Evolutionary conservation across 192 early-diverging fungal genomes (phyloP).

Genomic region (Backusella australiensis): DNA sequence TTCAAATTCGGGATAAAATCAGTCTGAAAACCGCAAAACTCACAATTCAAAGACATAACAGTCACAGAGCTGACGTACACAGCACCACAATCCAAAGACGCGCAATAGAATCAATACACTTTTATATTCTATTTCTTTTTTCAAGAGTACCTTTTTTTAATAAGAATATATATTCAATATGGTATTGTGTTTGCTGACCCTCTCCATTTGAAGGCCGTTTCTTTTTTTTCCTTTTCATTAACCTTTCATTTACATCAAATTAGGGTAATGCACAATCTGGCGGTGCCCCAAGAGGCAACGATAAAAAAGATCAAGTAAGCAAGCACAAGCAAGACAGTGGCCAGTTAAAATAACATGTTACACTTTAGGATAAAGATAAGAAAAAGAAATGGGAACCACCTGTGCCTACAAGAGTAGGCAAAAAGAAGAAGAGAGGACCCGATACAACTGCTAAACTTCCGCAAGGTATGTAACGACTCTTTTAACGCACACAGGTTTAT

Average conservation of each 20-base stretch:
- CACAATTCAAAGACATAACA: not conserved
- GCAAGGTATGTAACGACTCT: conserved; percentile 51
- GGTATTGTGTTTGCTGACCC: not conserved
- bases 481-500: not conserved
- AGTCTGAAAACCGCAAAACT: no score
- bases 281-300: conserved; percentile 62
- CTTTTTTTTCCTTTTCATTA: not conserved
- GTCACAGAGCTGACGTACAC: not conserved
- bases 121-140: not conserved
- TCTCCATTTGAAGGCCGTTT: not conserved
- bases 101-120: not conserved
- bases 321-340: conserved; percentile 22
- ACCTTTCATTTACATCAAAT: not conserved
- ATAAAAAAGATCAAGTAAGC: conserved; percentile 49
- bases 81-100: not conserved
- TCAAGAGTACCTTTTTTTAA: not conserved
- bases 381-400: conserved; percentile 98
- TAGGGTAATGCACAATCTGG: conserved; percentile 89
- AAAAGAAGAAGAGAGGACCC: conserved; percentile 95
- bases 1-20: not conserved
- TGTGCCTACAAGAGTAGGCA: conserved; percentile 94
- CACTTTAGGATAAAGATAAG: conserved; percentile 63
- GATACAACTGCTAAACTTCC: conserved; percentile 90
- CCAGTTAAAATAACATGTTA: not conserved
- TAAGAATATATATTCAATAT: not conserved